Percentiles rank a stretch among this genome's conserved stretches.
These are phyloP conservation scores for Beauveria bassiana DNA, from an alignment of 2,329 filamentous ascomycete species.

Conservation along the genomic window DNA sequence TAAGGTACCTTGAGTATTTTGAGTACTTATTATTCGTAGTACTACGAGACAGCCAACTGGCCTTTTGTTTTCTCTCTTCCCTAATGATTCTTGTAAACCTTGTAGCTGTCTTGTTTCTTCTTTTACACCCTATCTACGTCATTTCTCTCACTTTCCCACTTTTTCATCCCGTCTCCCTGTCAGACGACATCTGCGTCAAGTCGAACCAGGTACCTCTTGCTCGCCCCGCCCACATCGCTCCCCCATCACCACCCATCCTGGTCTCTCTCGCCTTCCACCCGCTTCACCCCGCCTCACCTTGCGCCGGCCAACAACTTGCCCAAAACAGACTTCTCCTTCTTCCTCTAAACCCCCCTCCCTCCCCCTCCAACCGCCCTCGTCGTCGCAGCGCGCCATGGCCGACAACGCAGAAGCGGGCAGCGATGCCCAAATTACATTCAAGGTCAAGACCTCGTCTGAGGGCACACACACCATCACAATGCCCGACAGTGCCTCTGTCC, in stretches of 20 bases:
- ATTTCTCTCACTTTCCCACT: too few relatives aligned
- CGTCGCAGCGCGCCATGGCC: slow-evolving; percentile 43
- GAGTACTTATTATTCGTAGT: too few relatives aligned
- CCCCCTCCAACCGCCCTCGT: background rate
- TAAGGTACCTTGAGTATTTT: too few relatives aligned
- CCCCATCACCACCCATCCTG: background rate
- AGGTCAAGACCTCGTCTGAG: slow-evolving; percentile 94
- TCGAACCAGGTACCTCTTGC: background rate
- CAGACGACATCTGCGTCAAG: too few relatives aligned
- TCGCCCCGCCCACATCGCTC: background rate
- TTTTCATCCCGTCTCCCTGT: too few relatives aligned
- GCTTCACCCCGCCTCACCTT: background rate
- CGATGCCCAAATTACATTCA: slow-evolving; percentile 83
- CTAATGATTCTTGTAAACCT: too few relatives aligned
- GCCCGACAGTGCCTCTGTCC: slow-evolving; percentile 64
- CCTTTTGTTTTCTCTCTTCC: too few relatives aligned
- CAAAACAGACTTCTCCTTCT: background rate
- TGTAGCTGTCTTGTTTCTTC: too few relatives aligned
- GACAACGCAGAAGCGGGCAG: slow-evolving; percentile 53
- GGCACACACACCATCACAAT: slow-evolving; percentile 78
- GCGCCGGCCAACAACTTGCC: slow-evolving; percentile 10
- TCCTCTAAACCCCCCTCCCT: background rate
- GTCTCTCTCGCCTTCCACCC: slow-evolving; percentile 1
- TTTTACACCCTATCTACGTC: too few relatives aligned
- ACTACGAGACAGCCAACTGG: too few relatives aligned